Evolutionary conservation across 441 rosid genomes (phyloP).

Genomic region (Rhodomyrtus psidioides): DNA sequence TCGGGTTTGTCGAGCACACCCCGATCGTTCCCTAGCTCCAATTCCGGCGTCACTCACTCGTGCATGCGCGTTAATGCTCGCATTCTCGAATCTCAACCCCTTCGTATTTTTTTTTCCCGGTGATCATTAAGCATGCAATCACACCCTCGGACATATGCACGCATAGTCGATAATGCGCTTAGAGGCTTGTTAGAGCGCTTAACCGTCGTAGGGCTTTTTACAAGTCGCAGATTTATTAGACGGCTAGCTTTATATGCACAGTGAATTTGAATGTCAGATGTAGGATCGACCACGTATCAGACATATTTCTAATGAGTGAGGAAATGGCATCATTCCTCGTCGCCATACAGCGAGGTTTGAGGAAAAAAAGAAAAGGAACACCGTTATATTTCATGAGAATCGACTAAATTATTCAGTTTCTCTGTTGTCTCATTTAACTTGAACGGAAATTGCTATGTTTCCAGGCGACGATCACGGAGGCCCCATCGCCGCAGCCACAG

Average conservation of each 20-base stretch:
- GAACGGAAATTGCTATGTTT: background rate
- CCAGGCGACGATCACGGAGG: background rate
- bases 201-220: background rate
- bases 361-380: background rate
- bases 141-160: background rate
- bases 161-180: background rate
- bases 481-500: conserved; percentile 6
- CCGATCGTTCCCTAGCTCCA: background rate
- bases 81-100: background rate
- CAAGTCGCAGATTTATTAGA: background rate
- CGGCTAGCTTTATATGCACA: background rate
- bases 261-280: background rate
- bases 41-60: background rate
- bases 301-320: background rate
- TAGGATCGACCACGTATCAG: background rate
- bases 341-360: background rate
- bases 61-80: background rate
- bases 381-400: background rate
- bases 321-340: background rate
- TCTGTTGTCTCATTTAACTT: background rate
- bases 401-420: background rate
- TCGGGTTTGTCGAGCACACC: background rate
- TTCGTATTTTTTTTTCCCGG: background rate
- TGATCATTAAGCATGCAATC: background rate
- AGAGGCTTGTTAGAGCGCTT: background rate